A percentile compares a stretch with the other conserved stretches of the same genome.
Conservation (phyloP, 371 early-diverging fungal species). For the Lichtheimia corymbifera region DNA sequence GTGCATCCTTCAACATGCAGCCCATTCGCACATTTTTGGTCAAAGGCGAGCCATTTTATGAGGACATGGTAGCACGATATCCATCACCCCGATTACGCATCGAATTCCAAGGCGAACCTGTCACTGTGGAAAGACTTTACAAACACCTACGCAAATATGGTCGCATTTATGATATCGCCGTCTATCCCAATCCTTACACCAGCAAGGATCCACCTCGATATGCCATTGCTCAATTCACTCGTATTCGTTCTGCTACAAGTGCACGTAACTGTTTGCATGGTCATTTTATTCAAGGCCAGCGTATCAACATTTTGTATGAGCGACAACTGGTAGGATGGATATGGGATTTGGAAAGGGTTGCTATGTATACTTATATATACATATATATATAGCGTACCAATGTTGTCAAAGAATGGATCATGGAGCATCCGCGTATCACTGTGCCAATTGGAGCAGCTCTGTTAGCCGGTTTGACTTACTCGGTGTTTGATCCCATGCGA, state of each 20-base stretch:
- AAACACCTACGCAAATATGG: constrained; percentile 80
- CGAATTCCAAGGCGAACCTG: constrained; percentile 74
- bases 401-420: constrained; percentile 68
- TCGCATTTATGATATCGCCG: constrained; percentile 74
- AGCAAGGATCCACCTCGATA: constrained; percentile 77
- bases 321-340: constrained; percentile 43
- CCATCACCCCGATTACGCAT: constrained; percentile 70
- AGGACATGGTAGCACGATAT: constrained; percentile 80
- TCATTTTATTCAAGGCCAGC: constrained; percentile 62
- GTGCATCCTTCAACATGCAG: constrained; percentile 65
- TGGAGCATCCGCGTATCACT: constrained; percentile 70
- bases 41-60: constrained; percentile 84
- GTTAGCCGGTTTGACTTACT: constrained; percentile 76
- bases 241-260: constrained; percentile 78
- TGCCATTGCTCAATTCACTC: constrained; percentile 77
- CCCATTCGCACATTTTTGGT: constrained; percentile 65
- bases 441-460: constrained; percentile 76
- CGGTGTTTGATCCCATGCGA: constrained; percentile 91
- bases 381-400: constrained; percentile 50
- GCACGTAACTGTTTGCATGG: constrained; percentile 92
- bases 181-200: constrained; percentile 49
- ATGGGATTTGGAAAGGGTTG: too few relatives aligned
- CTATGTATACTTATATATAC: background rate
- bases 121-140: constrained; percentile 72
- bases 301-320: constrained; percentile 75